These are phyloP conservation scores for Pseudocercospora pini-densiflorae DNA, from an alignment of 2,329 filamentous ascomycete species.

Conservation along the genomic window DNA sequence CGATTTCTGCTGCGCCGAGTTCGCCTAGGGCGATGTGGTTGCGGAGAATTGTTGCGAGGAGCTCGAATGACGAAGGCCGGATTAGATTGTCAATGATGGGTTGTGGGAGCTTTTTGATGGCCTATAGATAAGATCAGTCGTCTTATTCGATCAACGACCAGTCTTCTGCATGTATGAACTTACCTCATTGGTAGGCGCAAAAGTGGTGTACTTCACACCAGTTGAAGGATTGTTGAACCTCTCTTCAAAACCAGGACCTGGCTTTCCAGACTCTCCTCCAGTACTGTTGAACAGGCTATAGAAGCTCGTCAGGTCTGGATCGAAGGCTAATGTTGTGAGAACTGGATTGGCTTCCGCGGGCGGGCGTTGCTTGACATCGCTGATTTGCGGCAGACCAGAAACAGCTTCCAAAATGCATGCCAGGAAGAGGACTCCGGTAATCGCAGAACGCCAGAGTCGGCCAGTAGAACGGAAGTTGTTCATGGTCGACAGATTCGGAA, in stretches of 20 bases:
- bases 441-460: not conserved
- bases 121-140: slow-evolving; percentile 6
- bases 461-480: not conserved
- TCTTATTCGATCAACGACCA: not conserved
- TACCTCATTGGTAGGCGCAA: slow-evolving; percentile 25
- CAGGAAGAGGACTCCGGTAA: not conserved
- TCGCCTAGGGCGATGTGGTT: slow-evolving; percentile 20
- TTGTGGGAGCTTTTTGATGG: slow-evolving; percentile 14
- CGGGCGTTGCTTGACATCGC: slow-evolving; percentile 7
- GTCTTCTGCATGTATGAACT: not conserved
- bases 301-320: slow-evolving; percentile 18
- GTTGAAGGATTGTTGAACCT: slow-evolving; percentile 23
- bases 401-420: not conserved
- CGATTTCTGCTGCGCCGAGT: slow-evolving; percentile 7
- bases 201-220: slow-evolving; percentile 18
- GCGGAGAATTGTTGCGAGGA: slow-evolving; percentile 21
- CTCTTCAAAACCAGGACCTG: slow-evolving; percentile 23
- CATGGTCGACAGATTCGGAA: not conserved
- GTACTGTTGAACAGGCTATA: slow-evolving; percentile 21
- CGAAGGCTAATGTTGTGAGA: slow-evolving; percentile 18
- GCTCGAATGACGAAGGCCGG: slow-evolving; percentile 15
- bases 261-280: slow-evolving; percentile 19
- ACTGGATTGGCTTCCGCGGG: slow-evolving; percentile 7
- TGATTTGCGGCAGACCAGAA: not conserved
- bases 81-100: slow-evolving; percentile 11